phyloP scores from a whole-genome alignment of 2,329 filamentous ascomycete genomes.

The Paraphoma chrysanthemicola region DNA sequence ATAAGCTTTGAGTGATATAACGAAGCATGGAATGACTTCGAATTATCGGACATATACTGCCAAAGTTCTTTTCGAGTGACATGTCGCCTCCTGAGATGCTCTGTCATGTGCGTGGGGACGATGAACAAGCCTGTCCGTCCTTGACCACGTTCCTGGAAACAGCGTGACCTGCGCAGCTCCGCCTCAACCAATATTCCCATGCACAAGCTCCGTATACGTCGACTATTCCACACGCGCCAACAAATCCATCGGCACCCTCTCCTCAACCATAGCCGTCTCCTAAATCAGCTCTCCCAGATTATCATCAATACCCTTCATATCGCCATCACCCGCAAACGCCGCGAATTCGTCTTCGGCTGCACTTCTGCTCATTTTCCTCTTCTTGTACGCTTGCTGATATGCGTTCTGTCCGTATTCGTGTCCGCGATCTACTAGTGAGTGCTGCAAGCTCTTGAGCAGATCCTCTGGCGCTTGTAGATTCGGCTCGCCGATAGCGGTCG shows the following conservation, averaged over 20 bases:
- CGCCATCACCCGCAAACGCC: conserved; percentile 54
- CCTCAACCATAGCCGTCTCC: neutral
- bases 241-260: neutral
- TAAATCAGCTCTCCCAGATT: conserved; percentile 64
- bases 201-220: neutral
- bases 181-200: neutral
- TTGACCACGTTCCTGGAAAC: neutral
- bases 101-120: too few species aligned
- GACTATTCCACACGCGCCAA: neutral
- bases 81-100: too few species aligned
- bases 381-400: conserved; percentile 39
- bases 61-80: too few species aligned
- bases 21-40: neutral
- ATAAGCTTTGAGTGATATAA: neutral
- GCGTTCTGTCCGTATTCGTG: conserved; percentile 32
- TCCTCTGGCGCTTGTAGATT: conserved; percentile 33
- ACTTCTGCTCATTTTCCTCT: conserved; percentile 46
- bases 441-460: conserved; percentile 40
- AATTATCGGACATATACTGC: neutral
- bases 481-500: conserved; percentile 29
- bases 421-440: conserved; percentile 29
- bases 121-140: neutral
- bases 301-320: conserved; percentile 64
- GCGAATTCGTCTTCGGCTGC: conserved; percentile 47
- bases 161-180: neutral